Conservation (phyloP, 345 rosid genomes). For the Eucalyptus camaldulensis region DNA sequence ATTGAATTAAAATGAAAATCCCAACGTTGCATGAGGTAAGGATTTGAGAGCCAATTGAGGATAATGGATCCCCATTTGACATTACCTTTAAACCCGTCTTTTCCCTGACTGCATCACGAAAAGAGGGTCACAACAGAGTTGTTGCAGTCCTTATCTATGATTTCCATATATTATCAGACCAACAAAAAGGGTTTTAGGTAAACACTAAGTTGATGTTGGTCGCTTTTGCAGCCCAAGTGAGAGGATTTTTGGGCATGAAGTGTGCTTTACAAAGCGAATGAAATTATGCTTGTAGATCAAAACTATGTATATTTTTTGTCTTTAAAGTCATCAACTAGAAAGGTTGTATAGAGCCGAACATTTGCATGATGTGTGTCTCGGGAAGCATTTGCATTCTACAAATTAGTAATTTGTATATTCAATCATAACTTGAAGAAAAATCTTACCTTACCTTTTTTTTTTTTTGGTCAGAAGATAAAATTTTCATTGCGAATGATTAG, state of each 20-base stretch:
- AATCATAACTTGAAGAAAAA: no score
- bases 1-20: no score
- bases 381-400: not conserved
- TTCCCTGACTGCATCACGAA: rapidly evolving
- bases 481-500: no score
- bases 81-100: no score
- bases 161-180: rapidly evolving
- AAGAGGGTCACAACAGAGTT: not conserved
- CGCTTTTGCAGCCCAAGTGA: rapidly evolving
- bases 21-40: no score
- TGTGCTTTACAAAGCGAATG: not conserved
- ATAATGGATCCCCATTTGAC: no score
- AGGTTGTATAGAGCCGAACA: not conserved
- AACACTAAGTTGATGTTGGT: no score
- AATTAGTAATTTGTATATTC: not conserved
- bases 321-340: not conserved
- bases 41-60: no score
- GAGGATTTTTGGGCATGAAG: not conserved
- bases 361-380: no score
- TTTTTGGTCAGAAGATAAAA: no score
- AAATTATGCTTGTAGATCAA: not conserved
- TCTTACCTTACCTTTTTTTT: not conserved
- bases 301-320: rapidly evolving
- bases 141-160: no score
- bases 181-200: no score